Evolutionary conservation across 352 stramenopile genomes (phyloP), one percentile per base, ranked within the genome.

Genomic region (Pythium guiyangense): DNA sequence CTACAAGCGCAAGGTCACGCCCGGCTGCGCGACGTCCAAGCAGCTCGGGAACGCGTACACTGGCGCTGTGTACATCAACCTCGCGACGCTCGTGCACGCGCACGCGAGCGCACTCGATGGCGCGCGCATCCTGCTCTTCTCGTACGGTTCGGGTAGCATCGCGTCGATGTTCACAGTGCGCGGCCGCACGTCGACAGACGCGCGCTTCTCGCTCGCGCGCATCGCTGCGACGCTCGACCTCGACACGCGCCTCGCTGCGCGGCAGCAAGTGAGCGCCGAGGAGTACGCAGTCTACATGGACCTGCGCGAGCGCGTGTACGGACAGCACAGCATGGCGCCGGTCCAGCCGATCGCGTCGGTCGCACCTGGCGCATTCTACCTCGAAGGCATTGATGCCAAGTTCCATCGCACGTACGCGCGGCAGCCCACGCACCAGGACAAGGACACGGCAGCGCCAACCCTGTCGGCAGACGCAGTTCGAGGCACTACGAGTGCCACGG

Each of bases 31-130:
- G 15, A 78, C 90, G 0, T 97, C 89, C 11, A 88, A 96, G 63
- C 67, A 82, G 6, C 53, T 99, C 12, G 97, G 97, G 35, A 99
- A 99, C 74, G 98, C 86, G 42, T 99, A 99, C 77, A 98, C 96
- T 2, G 97, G 95, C 12, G 91, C 90, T 14, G 88, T 99, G 18
- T 99, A 99, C 72, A 79, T 98, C 29, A 98, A 98, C 63, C 67
- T 99, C 29, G 88, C 92, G 6, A 97, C 87, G 39, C 73, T 99
- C 6, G 79, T 99, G 34, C 72, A 74, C 53, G 54, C 67, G 37
- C 77, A 64, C 61, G 76, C 54, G 26, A 67, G 52, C 26, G 75
- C 64, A 15, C 67, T 97, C 12, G 62, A 57, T 2, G 82, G 73
- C 40, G 92, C 98, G 66, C 77, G 73, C 14, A 76, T 97, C 14